Evolutionary conservation across 108 stramenopile species (phyloP).

Genomic region (Cyclotella distinguenda): DNA sequence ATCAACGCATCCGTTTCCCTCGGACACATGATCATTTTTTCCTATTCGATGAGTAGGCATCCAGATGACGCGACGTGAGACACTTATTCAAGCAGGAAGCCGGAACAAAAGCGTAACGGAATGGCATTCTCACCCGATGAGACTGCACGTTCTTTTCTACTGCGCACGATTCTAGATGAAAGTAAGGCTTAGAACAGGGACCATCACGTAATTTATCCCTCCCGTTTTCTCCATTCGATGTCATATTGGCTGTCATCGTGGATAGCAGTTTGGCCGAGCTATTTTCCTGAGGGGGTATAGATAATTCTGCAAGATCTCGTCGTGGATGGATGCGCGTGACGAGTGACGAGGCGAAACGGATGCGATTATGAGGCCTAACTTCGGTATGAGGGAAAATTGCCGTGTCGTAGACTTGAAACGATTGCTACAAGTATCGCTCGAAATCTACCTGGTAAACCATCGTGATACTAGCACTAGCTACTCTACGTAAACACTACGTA

Average conservation of each 20-base stretch:
- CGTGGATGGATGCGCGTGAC: no score
- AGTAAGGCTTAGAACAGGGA: slow-evolving; percentile 25
- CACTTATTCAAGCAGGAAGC: background rate
- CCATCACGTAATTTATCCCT: slow-evolving; percentile 33
- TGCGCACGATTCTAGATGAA: slow-evolving; percentile 33
- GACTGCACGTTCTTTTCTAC: slow-evolving; percentile 20
- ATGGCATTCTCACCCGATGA: slow-evolving; percentile 22
- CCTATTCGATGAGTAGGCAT: background rate
- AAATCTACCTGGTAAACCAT: no score
- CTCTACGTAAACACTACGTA: no score
- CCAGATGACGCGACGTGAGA: background rate
- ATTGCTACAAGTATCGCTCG: no score
- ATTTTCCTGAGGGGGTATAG: no score
- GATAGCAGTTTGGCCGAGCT: background rate
- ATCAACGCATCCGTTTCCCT: slow-evolving; percentile 20
- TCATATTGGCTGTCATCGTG: no score
- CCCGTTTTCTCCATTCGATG: background rate
- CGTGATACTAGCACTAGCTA: no score
- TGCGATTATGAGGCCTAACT: no score
- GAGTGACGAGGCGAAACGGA: no score
- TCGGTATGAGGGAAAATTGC: no score
- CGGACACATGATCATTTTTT: slow-evolving; percentile 18
- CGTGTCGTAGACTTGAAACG: no score
- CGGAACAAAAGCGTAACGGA: background rate
- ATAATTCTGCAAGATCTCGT: no score